Percentiles rank a stretch among this genome's conserved stretches.
Conservation (phyloP, 305 asterid genomes). For the Euphrasia arctica region DNA sequence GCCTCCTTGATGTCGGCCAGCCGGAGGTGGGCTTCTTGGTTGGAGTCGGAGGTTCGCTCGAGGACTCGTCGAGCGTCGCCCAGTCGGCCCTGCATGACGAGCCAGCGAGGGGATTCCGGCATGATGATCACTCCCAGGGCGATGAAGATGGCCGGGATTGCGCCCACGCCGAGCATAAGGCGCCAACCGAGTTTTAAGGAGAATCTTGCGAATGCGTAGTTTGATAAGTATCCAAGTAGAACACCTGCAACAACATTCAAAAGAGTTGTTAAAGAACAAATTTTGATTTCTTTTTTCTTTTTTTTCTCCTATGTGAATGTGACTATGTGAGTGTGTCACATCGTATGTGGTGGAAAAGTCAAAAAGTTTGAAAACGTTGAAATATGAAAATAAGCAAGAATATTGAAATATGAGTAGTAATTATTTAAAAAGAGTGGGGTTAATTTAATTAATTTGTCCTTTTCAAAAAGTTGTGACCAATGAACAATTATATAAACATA, state of each 20-base stretch:
- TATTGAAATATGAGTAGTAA: no score
- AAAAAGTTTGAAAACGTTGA: no score
- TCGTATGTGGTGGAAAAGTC: no score
- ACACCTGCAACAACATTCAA: slow-evolving; percentile 23
- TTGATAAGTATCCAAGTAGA: slow-evolving; percentile 33
- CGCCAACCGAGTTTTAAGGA: slow-evolving; percentile 38
- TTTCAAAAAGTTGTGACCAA: no score
- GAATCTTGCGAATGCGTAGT: slow-evolving; percentile 20
- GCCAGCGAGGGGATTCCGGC: slow-evolving; percentile 65
- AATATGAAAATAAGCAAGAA: no score
- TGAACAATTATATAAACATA: no score
- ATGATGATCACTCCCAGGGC: slow-evolving; percentile 34
- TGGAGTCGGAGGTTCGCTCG: slow-evolving; percentile 41
- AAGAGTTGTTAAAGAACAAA: no score
- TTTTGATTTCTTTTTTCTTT: no score
- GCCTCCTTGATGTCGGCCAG: slow-evolving; percentile 41
- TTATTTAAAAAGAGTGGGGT: no score
- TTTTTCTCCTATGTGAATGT: no score
- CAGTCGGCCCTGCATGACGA: slow-evolving; percentile 45
- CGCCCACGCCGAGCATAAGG: slow-evolving; percentile 45
- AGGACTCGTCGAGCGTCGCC: slow-evolving; percentile 36
- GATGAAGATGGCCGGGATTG: slow-evolving; percentile 37
- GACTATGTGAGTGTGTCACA: no score
- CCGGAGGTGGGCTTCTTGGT: slow-evolving; percentile 33
- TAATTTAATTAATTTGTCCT: no score